These are phyloP conservation scores for Pseudozyma pruni DNA, from an alignment of 1,284 basidiomycete genomes.

Conservation along the genomic window DNA sequence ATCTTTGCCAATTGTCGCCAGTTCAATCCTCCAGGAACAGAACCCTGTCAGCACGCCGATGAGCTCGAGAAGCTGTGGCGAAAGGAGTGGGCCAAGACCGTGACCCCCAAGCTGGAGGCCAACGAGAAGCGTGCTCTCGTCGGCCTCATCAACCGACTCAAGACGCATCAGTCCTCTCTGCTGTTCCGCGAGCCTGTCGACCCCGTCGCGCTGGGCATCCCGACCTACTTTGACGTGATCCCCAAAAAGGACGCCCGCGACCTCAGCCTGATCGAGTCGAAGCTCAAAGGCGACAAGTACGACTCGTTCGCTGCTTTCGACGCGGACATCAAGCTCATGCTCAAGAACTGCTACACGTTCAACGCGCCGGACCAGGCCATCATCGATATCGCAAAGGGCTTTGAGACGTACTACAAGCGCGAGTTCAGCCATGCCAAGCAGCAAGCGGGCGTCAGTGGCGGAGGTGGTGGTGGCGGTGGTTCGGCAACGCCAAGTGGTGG, in stretches of 20 bases:
- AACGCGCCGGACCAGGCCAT: constrained; percentile 84
- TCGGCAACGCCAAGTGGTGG: background rate
- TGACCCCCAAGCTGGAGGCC: constrained; percentile 79
- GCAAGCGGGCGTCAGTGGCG: constrained; percentile 23
- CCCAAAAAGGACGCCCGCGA: constrained; percentile 87
- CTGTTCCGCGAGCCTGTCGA: constrained; percentile 76
- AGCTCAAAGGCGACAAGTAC: constrained; percentile 85
- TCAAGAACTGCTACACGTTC: constrained; percentile 84
- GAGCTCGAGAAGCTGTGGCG: constrained; percentile 83
- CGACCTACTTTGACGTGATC: constrained; percentile 84
- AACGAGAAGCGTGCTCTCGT: constrained; percentile 84
- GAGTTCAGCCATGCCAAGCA: constrained; percentile 49
- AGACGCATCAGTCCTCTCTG: constrained; percentile 43
- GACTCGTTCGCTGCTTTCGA: constrained; percentile 80
- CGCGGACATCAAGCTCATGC: constrained; percentile 84
- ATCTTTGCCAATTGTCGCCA: constrained; percentile 82
- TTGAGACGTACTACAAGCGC: constrained; percentile 67
- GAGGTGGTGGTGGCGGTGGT: constrained; percentile 2
- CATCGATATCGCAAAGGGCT: constrained; percentile 69
- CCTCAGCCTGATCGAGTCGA: constrained; percentile 81
- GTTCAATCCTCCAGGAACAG: constrained; percentile 72
- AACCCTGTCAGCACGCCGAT: constrained; percentile 77
- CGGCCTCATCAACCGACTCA: constrained; percentile 75
- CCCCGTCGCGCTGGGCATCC: constrained; percentile 76
- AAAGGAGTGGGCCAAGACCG: constrained; percentile 83